Evolutionary conservation across 1,139 yeast species (phyloP).

Genomic region (Suhomyces guaymorum): DNA sequence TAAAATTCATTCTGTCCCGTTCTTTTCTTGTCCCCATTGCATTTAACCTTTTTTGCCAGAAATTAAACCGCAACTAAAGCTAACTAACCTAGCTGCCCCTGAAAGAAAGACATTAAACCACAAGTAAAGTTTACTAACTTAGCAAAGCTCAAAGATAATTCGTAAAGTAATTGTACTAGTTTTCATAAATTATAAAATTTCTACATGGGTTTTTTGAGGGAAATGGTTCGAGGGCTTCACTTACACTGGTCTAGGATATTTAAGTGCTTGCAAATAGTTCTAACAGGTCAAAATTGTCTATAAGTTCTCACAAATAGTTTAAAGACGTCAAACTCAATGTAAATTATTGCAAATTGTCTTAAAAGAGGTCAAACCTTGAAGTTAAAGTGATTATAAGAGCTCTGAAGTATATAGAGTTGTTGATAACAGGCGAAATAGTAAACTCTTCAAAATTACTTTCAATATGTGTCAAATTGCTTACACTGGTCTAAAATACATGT

Average conservation of each 20-base stretch:
- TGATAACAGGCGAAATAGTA: no score
- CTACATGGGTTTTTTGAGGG: neutral
- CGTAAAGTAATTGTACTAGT: conserved; percentile 4
- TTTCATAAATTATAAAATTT: no score
- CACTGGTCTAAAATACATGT: conserved; percentile 18
- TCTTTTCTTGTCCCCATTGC: conserved; percentile 2
- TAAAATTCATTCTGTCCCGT: neutral
- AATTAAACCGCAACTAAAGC: no score
- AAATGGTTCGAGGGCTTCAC: conserved; percentile 3
- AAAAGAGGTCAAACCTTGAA: no score
- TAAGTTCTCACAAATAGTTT: no score
- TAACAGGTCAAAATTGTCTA: no score
- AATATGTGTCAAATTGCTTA: conserved; percentile 5
- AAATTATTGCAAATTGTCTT: no score
- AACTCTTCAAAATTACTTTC: no score
- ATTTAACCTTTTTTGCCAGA: no score
- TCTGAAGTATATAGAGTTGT: no score
- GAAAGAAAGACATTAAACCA: conserved; percentile 7
- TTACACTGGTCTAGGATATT: conserved; percentile 18
- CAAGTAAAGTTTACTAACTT: neutral
- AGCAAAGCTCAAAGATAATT: neutral
- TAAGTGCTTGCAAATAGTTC: conserved; percentile 11
- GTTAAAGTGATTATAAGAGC: no score
- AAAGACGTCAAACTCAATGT: no score
- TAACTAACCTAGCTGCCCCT: neutral